These are phyloP conservation scores for Fragaria iinumae DNA, from an alignment of 306 rosid species.

Conservation along the genomic window DNA sequence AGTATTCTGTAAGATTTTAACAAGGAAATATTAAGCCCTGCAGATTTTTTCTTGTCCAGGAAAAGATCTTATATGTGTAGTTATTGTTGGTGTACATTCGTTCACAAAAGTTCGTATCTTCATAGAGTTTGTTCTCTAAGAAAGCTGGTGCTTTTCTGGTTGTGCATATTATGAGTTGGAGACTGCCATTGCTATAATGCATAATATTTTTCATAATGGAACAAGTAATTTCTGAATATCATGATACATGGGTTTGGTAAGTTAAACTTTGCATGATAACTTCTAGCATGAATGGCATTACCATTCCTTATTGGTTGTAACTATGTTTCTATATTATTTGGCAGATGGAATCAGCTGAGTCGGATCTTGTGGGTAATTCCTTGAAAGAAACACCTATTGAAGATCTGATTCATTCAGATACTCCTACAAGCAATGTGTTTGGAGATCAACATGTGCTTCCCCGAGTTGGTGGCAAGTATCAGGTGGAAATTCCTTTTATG, in stretches of 20 bases:
- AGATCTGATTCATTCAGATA: constrained; percentile 38
- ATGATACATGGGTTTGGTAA: not conserved
- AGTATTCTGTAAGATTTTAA: not conserved
- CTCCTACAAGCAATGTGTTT: constrained; percentile 40
- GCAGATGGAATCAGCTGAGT: constrained; percentile 47
- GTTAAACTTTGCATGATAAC: not conserved
- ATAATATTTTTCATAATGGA: not conserved
- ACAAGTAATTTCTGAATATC: not conserved
- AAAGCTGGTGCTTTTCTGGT: constrained; percentile 2
- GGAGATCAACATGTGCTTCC: constrained; percentile 47
- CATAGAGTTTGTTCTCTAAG: not conserved
- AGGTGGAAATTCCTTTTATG: constrained; percentile 57
- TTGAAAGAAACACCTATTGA: constrained; percentile 31
- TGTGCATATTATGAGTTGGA: not conserved
- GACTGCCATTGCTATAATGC: not conserved
- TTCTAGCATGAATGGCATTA: not conserved
- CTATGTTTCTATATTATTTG: constrained; percentile 25
- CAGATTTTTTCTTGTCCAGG: not conserved
- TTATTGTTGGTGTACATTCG: not conserved
- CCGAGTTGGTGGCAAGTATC: constrained; percentile 61
- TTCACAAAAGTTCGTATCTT: not conserved
- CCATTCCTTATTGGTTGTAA: constrained; percentile 17
- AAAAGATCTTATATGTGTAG: not conserved
- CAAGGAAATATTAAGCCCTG: not conserved
- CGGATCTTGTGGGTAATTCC: constrained; percentile 33